phyloP scores from a whole-genome alignment of 2,329 filamentous ascomycete genomes.

The Biscogniauxia marginata region DNA sequence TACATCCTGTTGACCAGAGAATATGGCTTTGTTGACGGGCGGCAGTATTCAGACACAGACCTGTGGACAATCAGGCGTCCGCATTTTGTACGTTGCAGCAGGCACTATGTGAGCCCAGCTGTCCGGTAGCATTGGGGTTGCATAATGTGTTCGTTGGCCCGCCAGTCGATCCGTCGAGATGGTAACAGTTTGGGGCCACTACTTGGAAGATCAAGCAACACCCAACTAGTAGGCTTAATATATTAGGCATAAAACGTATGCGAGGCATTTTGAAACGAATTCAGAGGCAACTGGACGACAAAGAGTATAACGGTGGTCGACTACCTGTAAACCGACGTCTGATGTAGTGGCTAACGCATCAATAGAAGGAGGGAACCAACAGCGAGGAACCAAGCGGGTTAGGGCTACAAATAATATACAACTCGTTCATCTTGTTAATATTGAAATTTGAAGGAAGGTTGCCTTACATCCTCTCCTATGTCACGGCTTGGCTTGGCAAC shows the following conservation, averaged over 20 bases:
- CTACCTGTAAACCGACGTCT: too few species aligned
- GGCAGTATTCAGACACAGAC: slow-evolving; percentile 20
- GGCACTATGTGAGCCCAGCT: slow-evolving; percentile 19
- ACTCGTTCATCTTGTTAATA: not conserved
- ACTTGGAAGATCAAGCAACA: slow-evolving; percentile 10
- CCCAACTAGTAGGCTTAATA: slow-evolving; percentile 4
- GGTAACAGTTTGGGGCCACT: slow-evolving; percentile 15
- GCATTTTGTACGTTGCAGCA: slow-evolving; percentile 22
- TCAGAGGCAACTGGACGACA: too few species aligned
- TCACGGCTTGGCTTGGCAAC: too few species aligned
- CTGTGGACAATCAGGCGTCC: slow-evolving; percentile 23
- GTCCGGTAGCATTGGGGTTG: slow-evolving; percentile 18
- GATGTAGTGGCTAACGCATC: too few species aligned
- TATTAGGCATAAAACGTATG: too few species aligned
- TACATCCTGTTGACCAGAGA: slow-evolving; percentile 21
- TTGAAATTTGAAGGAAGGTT: too few species aligned
- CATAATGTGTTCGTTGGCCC: slow-evolving; percentile 15
- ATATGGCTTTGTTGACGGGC: slow-evolving; percentile 16
- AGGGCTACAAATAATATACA: not conserved
- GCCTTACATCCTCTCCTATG: too few species aligned
- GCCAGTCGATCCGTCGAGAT: slow-evolving; percentile 16
- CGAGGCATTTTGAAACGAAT: too few species aligned
- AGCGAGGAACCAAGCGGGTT: not conserved
- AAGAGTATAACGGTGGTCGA: too few species aligned
- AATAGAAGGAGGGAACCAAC: too few species aligned